Base-by-base conservation (phyloP, 129 eudicot genomes). In the Lactuca sativa region DNA sequence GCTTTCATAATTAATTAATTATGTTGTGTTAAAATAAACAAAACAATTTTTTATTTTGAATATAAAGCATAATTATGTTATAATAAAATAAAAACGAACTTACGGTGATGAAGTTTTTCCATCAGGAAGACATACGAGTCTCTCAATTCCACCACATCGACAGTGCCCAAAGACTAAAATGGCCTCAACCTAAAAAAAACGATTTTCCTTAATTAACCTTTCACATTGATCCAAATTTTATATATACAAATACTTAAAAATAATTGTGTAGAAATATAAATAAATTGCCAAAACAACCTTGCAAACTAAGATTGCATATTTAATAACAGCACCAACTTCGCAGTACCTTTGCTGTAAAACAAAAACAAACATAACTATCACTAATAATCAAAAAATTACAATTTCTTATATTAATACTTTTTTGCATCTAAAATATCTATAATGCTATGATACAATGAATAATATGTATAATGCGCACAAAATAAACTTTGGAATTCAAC, bases 81-180 rank as follows among this genome's bases (percentile, higher is more conserved):
- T n/a, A 16, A 14, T 6, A 56, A 18, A 18, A 16, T 1, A 60
- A 18, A 43, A 9, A 51, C 7, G 21, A 1, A 31, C 70, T 31
- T 52, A 76, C 80, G 41, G 41, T 33, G 80, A 54, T 33, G 80
- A 67, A 15, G 70, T 54, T 61, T 76, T 49, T 21, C 43, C 11
- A 3, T 76, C 57, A 0, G 80, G 70, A 54, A 76, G 80, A 51
- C 70, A 38, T 53, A 76, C 5, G 9, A 76, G 69, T 51, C 80
- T 41, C 0, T 2, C 9, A 5, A 76, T 76, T 61, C 80, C 80
- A 76, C 80, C 80, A 68, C 80, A 76, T 76, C 70, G 75, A 68
- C 70, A 40, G 38, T 69, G 80, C 18, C 75, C 80, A 40, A 76
- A 68, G 37, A 76, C 64, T 64, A 76, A 1, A 54, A 68, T 76